Evolutionary conservation across 2,329 filamentous ascomycete genomes (phyloP).

Genomic region (Corynespora cassiicola): DNA sequence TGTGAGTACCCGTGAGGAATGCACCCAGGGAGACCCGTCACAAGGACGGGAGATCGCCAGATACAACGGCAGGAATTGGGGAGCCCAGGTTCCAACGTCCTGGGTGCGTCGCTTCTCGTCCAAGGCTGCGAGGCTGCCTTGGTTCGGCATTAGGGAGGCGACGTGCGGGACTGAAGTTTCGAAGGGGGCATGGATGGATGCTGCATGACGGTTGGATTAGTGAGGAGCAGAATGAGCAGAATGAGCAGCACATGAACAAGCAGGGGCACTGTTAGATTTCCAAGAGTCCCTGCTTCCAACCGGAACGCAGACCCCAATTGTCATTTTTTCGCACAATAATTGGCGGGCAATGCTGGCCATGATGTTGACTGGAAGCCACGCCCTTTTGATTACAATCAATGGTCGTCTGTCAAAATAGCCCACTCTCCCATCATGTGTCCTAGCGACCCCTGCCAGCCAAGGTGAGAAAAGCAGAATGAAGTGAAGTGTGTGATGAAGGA

Average conservation of each 20-base stretch:
- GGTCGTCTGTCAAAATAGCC: conserved; percentile 2
- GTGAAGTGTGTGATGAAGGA: conserved; percentile 9
- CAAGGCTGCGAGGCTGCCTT: conserved; percentile 6
- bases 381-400: background rate
- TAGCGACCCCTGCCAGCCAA: conserved; percentile 1
- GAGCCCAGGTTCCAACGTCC: conserved; percentile 11
- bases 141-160: conserved; percentile 12
- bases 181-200: background rate
- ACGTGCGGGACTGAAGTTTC: conserved; percentile 13
- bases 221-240: conserved; percentile 1
- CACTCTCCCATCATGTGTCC: conserved; percentile 3
- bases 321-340: conserved; percentile 12
- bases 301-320: conserved; percentile 8
- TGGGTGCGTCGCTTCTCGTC: conserved; percentile 16
- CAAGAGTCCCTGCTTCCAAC: conserved; percentile 4
- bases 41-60: background rate
- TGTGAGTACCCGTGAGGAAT: conserved; percentile 3
- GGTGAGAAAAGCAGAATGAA: conserved; percentile 5
- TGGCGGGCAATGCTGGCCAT: conserved; percentile 6
- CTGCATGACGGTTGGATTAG: conserved; percentile 1
- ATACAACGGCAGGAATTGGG: background rate
- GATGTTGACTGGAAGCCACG: conserved; percentile 2
- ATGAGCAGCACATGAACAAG: background rate
- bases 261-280: background rate
- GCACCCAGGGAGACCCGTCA: background rate